A percentile compares a stretch with the other conserved stretches of the same genome.
Conservation (phyloP, 352 stramenopile species). For the Phytophthora europaea region DNA sequence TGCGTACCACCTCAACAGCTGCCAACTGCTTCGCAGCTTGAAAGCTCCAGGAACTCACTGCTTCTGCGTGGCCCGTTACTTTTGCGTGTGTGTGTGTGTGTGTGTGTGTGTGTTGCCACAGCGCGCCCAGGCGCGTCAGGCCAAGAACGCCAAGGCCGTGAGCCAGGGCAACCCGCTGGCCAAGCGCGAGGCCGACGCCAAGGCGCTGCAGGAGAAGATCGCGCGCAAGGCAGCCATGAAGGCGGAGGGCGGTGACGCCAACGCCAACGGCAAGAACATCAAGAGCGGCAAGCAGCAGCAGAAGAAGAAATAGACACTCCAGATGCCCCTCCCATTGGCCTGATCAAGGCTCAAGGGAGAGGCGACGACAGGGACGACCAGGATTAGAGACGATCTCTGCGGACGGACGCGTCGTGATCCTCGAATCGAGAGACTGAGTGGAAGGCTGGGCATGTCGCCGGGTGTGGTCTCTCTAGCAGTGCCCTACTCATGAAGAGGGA, state of each 20-base stretch:
- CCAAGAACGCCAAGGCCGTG: conserved; percentile 53
- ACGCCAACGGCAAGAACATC: conserved; percentile 32
- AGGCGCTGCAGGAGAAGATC: conserved; percentile 88
- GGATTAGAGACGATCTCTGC: conserved; percentile 19
- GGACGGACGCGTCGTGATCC: neutral
- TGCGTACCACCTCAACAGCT: conserved; percentile 38
- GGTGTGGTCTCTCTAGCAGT: neutral
- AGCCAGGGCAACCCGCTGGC: conserved; percentile 66
- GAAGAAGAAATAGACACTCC: conserved; percentile 42
- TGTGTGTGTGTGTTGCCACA: conserved; percentile 28
- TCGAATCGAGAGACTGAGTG: neutral
- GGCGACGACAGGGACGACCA: neutral
- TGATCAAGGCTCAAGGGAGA: neutral
- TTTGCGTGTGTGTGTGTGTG: too few species aligned
- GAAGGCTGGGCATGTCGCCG: neutral
- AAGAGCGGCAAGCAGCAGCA: conserved; percentile 51
- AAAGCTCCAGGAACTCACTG: conserved; percentile 2
- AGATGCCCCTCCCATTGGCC: neutral
- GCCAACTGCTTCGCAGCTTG: neutral
- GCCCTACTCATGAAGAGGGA: too few species aligned
- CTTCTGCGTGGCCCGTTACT: neutral
- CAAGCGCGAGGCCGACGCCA: conserved; percentile 75
- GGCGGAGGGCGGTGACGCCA: conserved; percentile 49
- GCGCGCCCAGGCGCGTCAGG: conserved; percentile 78
- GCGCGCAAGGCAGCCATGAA: conserved; percentile 78